Evolutionary conservation across 2,329 filamentous ascomycete genomes (phyloP).

Genomic region (Aureobasidium sp.): DNA sequence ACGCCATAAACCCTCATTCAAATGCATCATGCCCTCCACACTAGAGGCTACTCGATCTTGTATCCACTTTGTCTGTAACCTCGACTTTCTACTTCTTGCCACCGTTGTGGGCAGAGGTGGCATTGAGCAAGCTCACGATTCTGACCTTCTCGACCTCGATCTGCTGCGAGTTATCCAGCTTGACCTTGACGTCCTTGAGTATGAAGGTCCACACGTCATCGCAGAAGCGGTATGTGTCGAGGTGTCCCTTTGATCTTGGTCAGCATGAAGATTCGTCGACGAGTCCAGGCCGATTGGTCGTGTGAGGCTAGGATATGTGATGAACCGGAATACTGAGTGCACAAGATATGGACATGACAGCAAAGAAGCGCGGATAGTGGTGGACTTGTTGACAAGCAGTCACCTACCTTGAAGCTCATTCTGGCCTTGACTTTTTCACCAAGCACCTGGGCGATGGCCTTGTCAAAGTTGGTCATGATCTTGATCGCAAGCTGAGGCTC

Average conservation of each 20-base stretch:
- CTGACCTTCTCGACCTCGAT: slow-evolving; percentile 89
- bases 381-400: not conserved
- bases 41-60: not conserved
- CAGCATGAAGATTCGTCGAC: not conserved
- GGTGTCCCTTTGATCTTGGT: slow-evolving; percentile 61
- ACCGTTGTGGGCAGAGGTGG: slow-evolving; percentile 1
- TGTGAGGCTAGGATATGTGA: too few species aligned
- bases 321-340: not conserved
- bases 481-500: slow-evolving; percentile 98
- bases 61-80: not conserved
- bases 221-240: slow-evolving; percentile 98
- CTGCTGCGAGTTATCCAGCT: slow-evolving; percentile 71
- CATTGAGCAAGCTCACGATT: slow-evolving; percentile 68
- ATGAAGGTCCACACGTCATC: slow-evolving; percentile 99
- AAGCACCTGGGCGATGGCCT: slow-evolving; percentile 82
- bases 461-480: slow-evolving; percentile 92
- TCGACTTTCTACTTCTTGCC: not conserved
- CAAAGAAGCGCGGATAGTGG: not conserved
- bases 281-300: not conserved
- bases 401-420: slow-evolving; percentile 41
- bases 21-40: not conserved
- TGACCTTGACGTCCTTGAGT: slow-evolving; percentile 98
- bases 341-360: not conserved
- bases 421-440: slow-evolving; percentile 88
- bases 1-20: not conserved